Percentiles rank a stretch among this genome's conserved stretches.
Conservation (phyloP, 805 yeast species). For the Barnettozyma vustinii region DNA sequence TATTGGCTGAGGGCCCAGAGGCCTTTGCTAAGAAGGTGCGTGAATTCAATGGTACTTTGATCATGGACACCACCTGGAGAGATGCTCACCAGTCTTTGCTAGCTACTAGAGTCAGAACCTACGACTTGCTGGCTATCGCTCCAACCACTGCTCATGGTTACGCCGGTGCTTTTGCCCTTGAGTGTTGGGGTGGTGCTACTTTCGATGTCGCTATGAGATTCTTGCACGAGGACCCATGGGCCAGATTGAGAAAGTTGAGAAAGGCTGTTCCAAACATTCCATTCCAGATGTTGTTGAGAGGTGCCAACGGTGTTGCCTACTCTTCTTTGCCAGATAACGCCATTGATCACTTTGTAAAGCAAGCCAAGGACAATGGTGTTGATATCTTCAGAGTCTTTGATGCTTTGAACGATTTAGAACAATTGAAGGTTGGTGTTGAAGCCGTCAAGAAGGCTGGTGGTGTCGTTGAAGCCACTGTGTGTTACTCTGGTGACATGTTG, state of each 20-base stretch:
- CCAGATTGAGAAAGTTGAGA: slow-evolving; percentile 81
- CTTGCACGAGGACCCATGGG: slow-evolving; percentile 99
- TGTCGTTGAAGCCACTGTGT: slow-evolving; percentile 96
- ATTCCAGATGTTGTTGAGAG: slow-evolving; percentile 98
- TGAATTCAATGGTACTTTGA: slow-evolving; percentile 73
- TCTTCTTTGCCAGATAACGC: slow-evolving; percentile 98
- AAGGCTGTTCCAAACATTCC: slow-evolving; percentile 95
- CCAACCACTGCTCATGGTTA: slow-evolving; percentile 89
- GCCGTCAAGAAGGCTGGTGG: slow-evolving; percentile 99
- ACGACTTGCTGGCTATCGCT: slow-evolving; percentile 87
- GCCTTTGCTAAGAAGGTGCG: slow-evolving; percentile 88
- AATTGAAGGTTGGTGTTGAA: slow-evolving; percentile 93
- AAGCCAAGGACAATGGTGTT: slow-evolving; percentile 94
- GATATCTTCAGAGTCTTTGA: slow-evolving; percentile 98
- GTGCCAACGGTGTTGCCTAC: slow-evolving; percentile 99
- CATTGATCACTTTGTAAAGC: slow-evolving; percentile 91
- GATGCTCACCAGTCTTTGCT: slow-evolving; percentile 97
- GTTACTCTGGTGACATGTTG: slow-evolving; percentile 99
- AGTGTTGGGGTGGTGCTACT: slow-evolving; percentile 99
- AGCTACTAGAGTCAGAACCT: slow-evolving; percentile 96
- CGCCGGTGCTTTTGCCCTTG: slow-evolving; percentile 87
- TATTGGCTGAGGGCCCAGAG: slow-evolving; percentile 81
- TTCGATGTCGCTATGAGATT: slow-evolving; percentile 98
- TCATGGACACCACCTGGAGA: slow-evolving; percentile 99
- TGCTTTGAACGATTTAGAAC: slow-evolving; percentile 94